phyloP scores from a whole-genome alignment of 306 rosid species.

The Cicer yamashitae region DNA sequence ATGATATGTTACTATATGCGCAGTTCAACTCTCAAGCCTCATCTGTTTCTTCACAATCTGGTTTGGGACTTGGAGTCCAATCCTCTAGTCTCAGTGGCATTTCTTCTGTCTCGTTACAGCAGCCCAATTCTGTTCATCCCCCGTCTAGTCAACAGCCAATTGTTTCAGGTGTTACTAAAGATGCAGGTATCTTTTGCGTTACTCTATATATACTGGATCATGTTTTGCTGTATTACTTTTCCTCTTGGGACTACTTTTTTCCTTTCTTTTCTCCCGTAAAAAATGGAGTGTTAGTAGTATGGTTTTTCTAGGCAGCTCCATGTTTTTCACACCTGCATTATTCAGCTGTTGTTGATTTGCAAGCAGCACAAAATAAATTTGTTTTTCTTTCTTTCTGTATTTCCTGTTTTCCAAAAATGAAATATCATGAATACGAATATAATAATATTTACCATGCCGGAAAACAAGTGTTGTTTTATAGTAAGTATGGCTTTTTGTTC shows the following conservation, averaged over 20 bases:
- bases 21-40: constrained; percentile 85
- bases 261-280: constrained; percentile 25
- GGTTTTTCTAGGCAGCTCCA: constrained; percentile 22
- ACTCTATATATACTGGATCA: not conserved
- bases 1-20: constrained; percentile 48
- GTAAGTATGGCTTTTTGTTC: constrained; percentile 20
- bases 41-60: constrained; percentile 78
- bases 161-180: constrained; percentile 67
- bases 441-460: constrained; percentile 12
- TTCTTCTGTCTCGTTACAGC: constrained; percentile 73
- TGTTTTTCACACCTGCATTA: not conserved
- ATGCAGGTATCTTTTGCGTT: constrained; percentile 58
- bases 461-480: constrained; percentile 28
- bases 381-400: not conserved
- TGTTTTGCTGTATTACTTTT: constrained; percentile 27
- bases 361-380: constrained; percentile 15
- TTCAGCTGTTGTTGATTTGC: constrained; percentile 18
- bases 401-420: constrained; percentile 2
- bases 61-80: constrained; percentile 80
- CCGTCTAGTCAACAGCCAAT: constrained; percentile 73
- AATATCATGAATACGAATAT: not conserved
- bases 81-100: constrained; percentile 67
- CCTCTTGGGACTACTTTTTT: constrained; percentile 9
- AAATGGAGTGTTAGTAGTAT: constrained; percentile 27
- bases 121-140: constrained; percentile 72